Evolutionary conservation across 2,329 filamentous ascomycete species (phyloP).

Genomic region (Capronia americana): DNA sequence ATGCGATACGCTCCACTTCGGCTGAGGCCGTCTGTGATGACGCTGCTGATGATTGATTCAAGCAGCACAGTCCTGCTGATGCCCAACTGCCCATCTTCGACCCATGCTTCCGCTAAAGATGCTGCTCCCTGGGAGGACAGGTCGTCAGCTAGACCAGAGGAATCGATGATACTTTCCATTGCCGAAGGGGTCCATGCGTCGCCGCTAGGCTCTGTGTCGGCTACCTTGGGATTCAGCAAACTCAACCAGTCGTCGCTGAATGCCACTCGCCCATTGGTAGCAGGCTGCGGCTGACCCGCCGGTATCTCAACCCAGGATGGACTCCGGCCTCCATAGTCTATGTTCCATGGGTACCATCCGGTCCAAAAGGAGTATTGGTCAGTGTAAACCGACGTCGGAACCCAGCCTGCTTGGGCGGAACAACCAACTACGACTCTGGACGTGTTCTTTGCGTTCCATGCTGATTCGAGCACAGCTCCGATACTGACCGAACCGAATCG

Average conservation of each 20-base stretch:
- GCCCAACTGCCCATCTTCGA: conserved; percentile 6
- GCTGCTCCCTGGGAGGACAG: not conserved
- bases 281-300: not conserved
- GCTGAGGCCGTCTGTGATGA: conserved; percentile 21
- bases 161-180: conserved; percentile 19
- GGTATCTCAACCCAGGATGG: conserved; percentile 7
- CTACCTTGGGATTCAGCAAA: not conserved
- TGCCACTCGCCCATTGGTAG: conserved; percentile 22
- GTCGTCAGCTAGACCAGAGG: conserved; percentile 2
- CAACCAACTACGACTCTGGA: conserved; percentile 15
- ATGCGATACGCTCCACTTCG: conserved; percentile 13
- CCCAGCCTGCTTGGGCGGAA: conserved; percentile 14
- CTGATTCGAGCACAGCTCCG: conserved; percentile 17
- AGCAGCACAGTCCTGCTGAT: conserved; percentile 13
- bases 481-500: conserved; percentile 12
- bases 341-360: conserved; percentile 20
- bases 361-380: conserved; percentile 21
- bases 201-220: not conserved
- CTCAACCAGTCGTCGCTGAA: conserved; percentile 17
- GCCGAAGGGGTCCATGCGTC: conserved; percentile 16
- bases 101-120: conserved; percentile 18
- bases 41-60: conserved; percentile 20
- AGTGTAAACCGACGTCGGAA: conserved; percentile 7
- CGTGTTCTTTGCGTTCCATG: conserved; percentile 7
- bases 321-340: conserved; percentile 16